phyloP scores from a whole-genome alignment of 805 yeast species.

The Blastobotrys mokoenaii region DNA sequence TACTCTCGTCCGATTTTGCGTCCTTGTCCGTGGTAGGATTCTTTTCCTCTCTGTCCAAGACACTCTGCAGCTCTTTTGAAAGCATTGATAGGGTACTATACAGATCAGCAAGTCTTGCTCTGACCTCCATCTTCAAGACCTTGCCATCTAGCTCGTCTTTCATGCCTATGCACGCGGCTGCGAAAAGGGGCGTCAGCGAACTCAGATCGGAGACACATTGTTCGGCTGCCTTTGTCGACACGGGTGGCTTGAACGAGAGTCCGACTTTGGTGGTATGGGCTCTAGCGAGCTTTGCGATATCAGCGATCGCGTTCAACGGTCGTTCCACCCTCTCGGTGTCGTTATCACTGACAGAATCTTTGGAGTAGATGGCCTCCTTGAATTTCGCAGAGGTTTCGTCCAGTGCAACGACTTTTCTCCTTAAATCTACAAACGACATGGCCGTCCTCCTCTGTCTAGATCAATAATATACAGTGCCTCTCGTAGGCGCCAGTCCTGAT shows the following conservation, averaged over 20 bases:
- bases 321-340: conserved; percentile 23
- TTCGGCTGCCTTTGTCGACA: conserved; percentile 40
- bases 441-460: no score
- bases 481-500: no score
- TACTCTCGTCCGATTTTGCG: conserved; percentile 22
- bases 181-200: conserved; percentile 36
- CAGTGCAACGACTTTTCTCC: background rate
- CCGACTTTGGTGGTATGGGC: conserved; percentile 78
- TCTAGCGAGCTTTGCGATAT: conserved; percentile 49
- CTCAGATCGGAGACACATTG: conserved; percentile 41
- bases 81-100: conserved; percentile 20
- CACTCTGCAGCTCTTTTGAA: conserved; percentile 8
- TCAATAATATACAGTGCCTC: no score
- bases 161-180: conserved; percentile 39
- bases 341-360: background rate
- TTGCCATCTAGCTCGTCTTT: conserved; percentile 28
- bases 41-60: conserved; percentile 17
- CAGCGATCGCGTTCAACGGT: conserved; percentile 51
- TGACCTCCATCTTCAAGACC: conserved; percentile 18
- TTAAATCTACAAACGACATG: background rate
- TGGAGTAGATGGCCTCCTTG: background rate
- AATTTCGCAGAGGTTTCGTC: background rate
- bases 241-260: conserved; percentile 56
- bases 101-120: conserved; percentile 16
- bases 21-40: conserved; percentile 14